Percentiles rank a stretch among this genome's conserved stretches.
Evolutionary conservation across 2,329 filamentous ascomycete genomes (phyloP).

Genomic region (Calonectria honghensis): DNA sequence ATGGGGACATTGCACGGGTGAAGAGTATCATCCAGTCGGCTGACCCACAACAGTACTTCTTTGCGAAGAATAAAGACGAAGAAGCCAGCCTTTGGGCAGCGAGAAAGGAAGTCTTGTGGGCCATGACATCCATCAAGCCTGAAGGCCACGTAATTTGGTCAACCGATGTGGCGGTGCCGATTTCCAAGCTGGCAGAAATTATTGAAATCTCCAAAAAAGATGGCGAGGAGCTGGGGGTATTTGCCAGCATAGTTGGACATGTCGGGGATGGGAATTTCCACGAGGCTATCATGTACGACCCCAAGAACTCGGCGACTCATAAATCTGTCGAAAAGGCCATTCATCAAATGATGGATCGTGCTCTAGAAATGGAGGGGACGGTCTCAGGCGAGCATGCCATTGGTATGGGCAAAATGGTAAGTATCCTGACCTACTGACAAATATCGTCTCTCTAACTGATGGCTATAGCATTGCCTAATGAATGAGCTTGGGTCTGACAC

Average conservation of each 20-base stretch:
- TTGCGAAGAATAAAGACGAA: conserved; percentile 33
- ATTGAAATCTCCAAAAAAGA: conserved; percentile 79
- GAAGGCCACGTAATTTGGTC: conserved; percentile 82
- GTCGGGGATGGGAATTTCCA: conserved; percentile 87
- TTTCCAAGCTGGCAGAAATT: conserved; percentile 78
- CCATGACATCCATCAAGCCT: conserved; percentile 79
- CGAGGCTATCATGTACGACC: conserved; percentile 64
- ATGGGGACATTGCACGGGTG: conserved; percentile 23
- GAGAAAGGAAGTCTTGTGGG: conserved; percentile 84
- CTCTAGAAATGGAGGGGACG: conserved; percentile 81
- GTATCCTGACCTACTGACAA: background rate
- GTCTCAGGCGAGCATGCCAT: conserved; percentile 81
- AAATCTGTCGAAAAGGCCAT: conserved; percentile 20
- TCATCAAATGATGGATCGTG: conserved; percentile 79
- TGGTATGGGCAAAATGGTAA: conserved; percentile 53
- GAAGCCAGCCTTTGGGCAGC: conserved; percentile 78
- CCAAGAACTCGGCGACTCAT: conserved; percentile 16
- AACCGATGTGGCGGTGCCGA: conserved; percentile 87
- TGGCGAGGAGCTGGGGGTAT: conserved; percentile 76
- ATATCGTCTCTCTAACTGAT: background rate
- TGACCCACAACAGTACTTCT: conserved; percentile 24
- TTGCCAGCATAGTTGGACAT: conserved; percentile 81
- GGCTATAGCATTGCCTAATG: conserved; percentile 18
- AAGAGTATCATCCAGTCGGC: conserved; percentile 21
- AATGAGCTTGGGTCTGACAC: conserved; percentile 32